Evolutionary conservation across 768 basidiomycete species (phyloP), one percentile per base, ranked within the genome.

Genomic region (Mycena maculata): DNA sequence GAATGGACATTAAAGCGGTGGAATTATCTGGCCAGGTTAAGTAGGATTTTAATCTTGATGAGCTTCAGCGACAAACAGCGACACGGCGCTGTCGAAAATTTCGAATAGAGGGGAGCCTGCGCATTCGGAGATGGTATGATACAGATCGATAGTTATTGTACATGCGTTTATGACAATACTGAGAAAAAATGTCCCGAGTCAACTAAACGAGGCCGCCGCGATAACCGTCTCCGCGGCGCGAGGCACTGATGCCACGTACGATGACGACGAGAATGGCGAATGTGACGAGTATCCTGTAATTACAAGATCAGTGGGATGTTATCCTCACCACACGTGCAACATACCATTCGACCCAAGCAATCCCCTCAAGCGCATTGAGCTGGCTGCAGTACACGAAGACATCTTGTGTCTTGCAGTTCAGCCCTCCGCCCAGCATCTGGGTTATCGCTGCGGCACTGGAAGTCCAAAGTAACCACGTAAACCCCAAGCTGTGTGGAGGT

Each of bases 391-490:
- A 93, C 15, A 82, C 78, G 68, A 87, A 86, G 15, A 75, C 69
- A 15, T 76, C 76, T 70, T 87, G 80, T 18, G 80, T 84, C 53
- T 69, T 73, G 88, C 92, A 94, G 73, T 92, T 88, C 61, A 92
- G 74, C 12, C 90, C 87, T 16, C 93, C 93, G 15, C 89, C 88
- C 31, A 93, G 81, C 27, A 84, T 77, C 22, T 85, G 78, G 1
- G 93, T 93, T 49, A 94, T 84, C 2, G 90, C 84, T 1, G 91
- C 89, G 1, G 92, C 91, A 2, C 85, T 92, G 0, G 92, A 88
- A 3, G 87, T 82, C 93, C 93, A 95, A 65, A 93, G 82, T 39
- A 94, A 82, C 91, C 92, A 94, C 1, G 92, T 92, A 22, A 94
- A 16, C 53, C 82, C 63, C 53, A 93, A 76, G 78, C 92, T 93